Base-by-base conservation (phyloP, 2,329 filamentous ascomycete genomes). In the Sphaerulina populicola region DNA sequence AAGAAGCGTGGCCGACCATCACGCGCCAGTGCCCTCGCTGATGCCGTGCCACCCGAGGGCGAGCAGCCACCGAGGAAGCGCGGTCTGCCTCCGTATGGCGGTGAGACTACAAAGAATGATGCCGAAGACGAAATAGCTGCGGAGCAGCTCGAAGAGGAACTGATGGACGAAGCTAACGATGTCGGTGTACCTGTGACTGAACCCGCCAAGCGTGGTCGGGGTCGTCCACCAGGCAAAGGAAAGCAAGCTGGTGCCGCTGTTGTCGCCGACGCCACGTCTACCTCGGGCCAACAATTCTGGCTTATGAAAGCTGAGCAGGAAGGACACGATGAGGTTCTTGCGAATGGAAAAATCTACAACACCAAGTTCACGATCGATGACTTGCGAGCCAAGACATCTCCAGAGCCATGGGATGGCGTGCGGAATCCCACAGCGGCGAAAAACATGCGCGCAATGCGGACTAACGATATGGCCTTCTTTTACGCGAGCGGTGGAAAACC, bases 401-500 rank as follows among this genome's bases (percentile, higher is more conserved):
- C 91, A 1, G 91, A 97, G 65, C 83, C 87, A 0, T 98, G 93
- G 93, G 86, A 94, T 70, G 93, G 74, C 44, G 74, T 77, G 18
- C 60, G 72, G 42, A 76, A 75, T 46, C 63, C 64, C 14, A 66
- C 67, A 70, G 91, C 91, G 6, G 81, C 88, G 23, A 97, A 96
- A 64, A 88, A 96, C 66, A 83, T 98, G 71, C 81, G 87, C 29
- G 80, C 82, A 7, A 98, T 98, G 93, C 89, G 87, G 62, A 82
- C 83, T 50, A 90, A 90, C 45, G 93, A 98, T 65, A 76, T 90
- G 30, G 90, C 89, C 23, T 97, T 98, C 72, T 97, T 98, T 72
- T 97, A 97, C 66, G 91, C 96, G 70, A 94, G 87, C 42, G 94
- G 93, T 63, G 93, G 87, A 71, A 94, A 94, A 66, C 89, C 90